These are phyloP conservation scores for Cenchrus americanus DNA, from an alignment of 176 grass and related monocot species.

Conservation along the genomic window DNA sequence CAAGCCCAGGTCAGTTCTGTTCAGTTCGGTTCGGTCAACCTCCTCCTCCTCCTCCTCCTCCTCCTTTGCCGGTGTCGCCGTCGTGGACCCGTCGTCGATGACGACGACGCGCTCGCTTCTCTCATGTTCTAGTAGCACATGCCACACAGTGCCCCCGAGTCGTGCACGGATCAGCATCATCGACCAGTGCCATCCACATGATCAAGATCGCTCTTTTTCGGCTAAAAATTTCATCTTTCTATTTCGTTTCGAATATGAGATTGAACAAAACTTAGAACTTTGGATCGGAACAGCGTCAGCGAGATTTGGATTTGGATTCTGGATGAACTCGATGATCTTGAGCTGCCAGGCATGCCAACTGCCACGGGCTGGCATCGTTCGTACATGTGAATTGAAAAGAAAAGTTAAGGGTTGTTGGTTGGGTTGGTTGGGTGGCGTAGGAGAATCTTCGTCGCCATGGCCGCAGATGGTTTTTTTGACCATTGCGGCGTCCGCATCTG, in stretches of 20 bases:
- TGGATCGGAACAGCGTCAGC: background rate
- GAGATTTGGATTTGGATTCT: background rate
- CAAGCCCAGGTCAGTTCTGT: conserved; percentile 52
- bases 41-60: too few species aligned
- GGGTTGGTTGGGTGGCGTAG: conserved; percentile 10
- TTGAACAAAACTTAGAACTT: background rate
- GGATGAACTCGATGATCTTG: background rate
- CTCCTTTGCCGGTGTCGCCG: background rate
- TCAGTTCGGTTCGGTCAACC: too few species aligned
- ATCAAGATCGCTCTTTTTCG: background rate
- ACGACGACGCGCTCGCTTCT: too few species aligned
- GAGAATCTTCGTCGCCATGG: background rate
- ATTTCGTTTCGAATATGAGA: too few species aligned
- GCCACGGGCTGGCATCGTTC: background rate
- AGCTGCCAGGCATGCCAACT: background rate
- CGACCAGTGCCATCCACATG: background rate
- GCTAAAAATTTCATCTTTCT: background rate
- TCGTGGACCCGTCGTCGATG: background rate
- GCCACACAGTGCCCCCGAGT: background rate
- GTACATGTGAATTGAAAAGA: background rate
- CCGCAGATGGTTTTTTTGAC: conserved; percentile 15
- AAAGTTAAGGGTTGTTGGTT: background rate
- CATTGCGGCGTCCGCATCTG: conserved; percentile 26
- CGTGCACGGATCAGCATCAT: background rate
- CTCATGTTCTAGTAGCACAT: too few species aligned